phyloP scores from a whole-genome alignment of 2,329 filamentous ascomycete genomes.

The Ceratocystis ficicola region DNA sequence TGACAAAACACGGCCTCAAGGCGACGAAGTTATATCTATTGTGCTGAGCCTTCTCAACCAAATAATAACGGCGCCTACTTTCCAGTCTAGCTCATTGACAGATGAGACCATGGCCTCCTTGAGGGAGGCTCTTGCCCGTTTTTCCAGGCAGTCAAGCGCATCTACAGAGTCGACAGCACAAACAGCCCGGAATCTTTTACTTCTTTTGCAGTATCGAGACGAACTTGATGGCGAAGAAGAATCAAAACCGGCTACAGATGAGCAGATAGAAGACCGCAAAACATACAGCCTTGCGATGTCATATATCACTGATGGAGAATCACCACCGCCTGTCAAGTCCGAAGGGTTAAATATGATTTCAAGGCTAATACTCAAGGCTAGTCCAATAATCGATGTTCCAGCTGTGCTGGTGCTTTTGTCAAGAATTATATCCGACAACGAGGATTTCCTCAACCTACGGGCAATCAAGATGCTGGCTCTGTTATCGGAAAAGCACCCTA shows the following conservation, averaged over 20 bases:
- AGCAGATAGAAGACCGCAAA: constrained; percentile 47
- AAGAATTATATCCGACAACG: constrained; percentile 50
- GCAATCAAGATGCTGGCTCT: constrained; percentile 53
- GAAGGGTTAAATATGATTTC: constrained; percentile 53
- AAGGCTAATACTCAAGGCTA: constrained; percentile 41
- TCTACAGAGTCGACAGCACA: constrained; percentile 17
- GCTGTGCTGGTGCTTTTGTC: constrained; percentile 51
- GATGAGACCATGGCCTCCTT: constrained; percentile 35
- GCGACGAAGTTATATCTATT: constrained; percentile 40
- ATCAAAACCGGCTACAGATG: constrained; percentile 33
- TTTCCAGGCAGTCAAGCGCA: constrained; percentile 27
- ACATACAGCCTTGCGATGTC: constrained; percentile 50
- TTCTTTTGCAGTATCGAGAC: constrained; percentile 45
- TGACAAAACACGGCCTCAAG: constrained; percentile 32
- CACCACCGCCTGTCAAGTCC: constrained; percentile 52
- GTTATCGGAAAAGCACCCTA: constrained; percentile 49
- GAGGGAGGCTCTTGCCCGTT: constrained; percentile 37
- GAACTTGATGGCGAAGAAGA: constrained; percentile 38
- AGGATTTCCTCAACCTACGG: constrained; percentile 61
- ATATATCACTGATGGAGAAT: constrained; percentile 50
- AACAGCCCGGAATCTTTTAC: constrained; percentile 44
- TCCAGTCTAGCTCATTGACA: constrained; percentile 39
- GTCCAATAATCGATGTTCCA: constrained; percentile 53
- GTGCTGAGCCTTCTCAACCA: constrained; percentile 51
- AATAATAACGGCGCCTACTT: constrained; percentile 45